Evolutionary conservation across 208 protist species (phyloP).

Genomic region (Leishmania martiniquensis): DNA sequence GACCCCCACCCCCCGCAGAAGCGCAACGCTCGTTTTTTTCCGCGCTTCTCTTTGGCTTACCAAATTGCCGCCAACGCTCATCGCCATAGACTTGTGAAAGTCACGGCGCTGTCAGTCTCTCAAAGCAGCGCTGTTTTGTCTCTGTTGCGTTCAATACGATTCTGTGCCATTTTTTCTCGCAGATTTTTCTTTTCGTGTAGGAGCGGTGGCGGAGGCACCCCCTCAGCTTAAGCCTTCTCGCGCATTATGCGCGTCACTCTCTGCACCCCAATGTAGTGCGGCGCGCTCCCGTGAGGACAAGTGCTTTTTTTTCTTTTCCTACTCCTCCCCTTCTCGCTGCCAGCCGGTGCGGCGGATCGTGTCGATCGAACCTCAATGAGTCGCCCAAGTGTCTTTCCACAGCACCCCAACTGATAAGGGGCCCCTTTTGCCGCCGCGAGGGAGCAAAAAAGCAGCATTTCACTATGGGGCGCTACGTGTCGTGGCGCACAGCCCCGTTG

Average conservation of each 20-base stretch:
- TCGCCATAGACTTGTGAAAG: not conserved
- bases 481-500: not conserved
- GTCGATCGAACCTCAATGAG: not conserved
- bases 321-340: not conserved
- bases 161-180: not conserved
- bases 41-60: not conserved
- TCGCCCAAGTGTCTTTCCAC: no score
- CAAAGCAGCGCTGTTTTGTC: not conserved
- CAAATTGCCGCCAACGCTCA: not conserved
- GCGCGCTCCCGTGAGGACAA: not conserved
- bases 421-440: not conserved
- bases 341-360: not conserved
- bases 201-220: no score
- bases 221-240: not conserved
- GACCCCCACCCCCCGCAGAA: no score
- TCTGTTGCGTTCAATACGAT: not conserved
- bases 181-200: no score
- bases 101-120: not conserved
- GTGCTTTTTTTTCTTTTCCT: not conserved
- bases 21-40: not conserved
- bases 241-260: not conserved
- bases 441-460: not conserved
- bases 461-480: not conserved
- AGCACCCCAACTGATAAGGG: no score
- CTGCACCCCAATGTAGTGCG: not conserved